A percentile compares a stretch with the other conserved stretches of the same genome.
Conservation (phyloP, 2,329 filamentous ascomycete species). For the Coleophoma crateriformis region DNA sequence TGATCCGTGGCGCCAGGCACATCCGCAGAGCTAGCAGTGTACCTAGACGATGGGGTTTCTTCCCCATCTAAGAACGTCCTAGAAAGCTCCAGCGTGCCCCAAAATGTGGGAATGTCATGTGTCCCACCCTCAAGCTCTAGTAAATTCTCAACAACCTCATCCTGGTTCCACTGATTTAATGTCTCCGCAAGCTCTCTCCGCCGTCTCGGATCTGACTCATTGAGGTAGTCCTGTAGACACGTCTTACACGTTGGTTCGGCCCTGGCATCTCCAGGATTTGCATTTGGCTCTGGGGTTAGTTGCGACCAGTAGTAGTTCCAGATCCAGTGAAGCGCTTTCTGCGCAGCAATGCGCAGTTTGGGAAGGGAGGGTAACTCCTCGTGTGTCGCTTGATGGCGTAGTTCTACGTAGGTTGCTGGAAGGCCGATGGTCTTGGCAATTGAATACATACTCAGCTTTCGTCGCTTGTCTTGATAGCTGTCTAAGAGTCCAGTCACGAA, state of each 20-base stretch:
- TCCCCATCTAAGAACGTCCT: constrained; percentile 31
- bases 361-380: constrained; percentile 75
- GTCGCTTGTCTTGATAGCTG: constrained; percentile 60
- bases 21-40: not conserved
- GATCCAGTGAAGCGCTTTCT: constrained; percentile 74
- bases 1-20: no score
- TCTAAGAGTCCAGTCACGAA: constrained; percentile 81
- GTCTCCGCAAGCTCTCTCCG: constrained; percentile 9
- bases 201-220: constrained; percentile 16
- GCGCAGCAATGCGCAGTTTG: constrained; percentile 64
- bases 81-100: constrained; percentile 32
- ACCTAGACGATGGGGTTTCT: constrained; percentile 1
- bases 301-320: constrained; percentile 82
- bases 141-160: constrained; percentile 15
- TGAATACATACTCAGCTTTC: constrained; percentile 68
- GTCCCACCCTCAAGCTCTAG: constrained; percentile 12
- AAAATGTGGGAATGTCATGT: constrained; percentile 11
- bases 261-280: constrained; percentile 7
- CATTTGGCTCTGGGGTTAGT: constrained; percentile 24
- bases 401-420: constrained; percentile 77
- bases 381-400: constrained; percentile 86
- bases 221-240: constrained; percentile 12
- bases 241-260: constrained; percentile 8
- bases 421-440: constrained; percentile 63
- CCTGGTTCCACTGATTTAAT: constrained; percentile 10